Evolutionary conservation across 768 basidiomycete genomes (phyloP).

Genomic region (Mycena sanguinolenta): DNA sequence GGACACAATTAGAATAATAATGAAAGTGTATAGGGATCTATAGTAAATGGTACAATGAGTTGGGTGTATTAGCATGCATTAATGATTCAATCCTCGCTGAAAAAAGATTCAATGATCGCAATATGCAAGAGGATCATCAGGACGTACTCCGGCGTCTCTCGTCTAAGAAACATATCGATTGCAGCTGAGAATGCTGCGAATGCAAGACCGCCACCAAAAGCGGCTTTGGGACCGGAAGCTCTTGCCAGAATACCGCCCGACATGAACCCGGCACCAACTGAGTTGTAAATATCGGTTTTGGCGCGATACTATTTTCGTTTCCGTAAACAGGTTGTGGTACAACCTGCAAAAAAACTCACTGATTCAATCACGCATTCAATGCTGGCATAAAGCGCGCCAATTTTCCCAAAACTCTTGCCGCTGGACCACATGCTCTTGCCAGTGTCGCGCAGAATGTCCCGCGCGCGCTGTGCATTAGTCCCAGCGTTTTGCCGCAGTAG

Average conservation of each 20-base stretch:
- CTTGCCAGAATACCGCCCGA: constrained; percentile 91
- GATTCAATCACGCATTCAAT: constrained; percentile 96
- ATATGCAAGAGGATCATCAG: constrained; percentile 37
- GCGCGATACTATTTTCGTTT: constrained; percentile 84
- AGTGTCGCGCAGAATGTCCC: constrained; percentile 93
- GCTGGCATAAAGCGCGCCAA: constrained; percentile 94
- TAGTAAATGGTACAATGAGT: constrained; percentile 32
- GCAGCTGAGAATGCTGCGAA: constrained; percentile 95
- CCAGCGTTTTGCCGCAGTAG: constrained; percentile 75
- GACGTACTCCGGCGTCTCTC: constrained; percentile 83
- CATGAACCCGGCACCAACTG: constrained; percentile 87
- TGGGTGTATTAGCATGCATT: background rate
- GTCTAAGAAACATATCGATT: constrained; percentile 87
- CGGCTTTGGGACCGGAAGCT: constrained; percentile 88
- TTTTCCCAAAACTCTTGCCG: constrained; percentile 94
- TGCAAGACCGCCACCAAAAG: constrained; percentile 87
- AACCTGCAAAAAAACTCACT: constrained; percentile 55
- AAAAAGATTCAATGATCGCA: constrained; percentile 13
- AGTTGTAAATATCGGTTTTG: constrained; percentile 95
- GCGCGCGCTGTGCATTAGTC: constrained; percentile 79
- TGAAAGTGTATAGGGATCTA: constrained; percentile 23
- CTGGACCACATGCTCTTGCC: constrained; percentile 91
- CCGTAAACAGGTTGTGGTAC: background rate
- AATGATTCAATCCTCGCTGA: constrained; percentile 55
- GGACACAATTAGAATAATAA: background rate